Conservation (phyloP, 495 filamentous ascomycete species). For the Parmelia sp. region DNA sequence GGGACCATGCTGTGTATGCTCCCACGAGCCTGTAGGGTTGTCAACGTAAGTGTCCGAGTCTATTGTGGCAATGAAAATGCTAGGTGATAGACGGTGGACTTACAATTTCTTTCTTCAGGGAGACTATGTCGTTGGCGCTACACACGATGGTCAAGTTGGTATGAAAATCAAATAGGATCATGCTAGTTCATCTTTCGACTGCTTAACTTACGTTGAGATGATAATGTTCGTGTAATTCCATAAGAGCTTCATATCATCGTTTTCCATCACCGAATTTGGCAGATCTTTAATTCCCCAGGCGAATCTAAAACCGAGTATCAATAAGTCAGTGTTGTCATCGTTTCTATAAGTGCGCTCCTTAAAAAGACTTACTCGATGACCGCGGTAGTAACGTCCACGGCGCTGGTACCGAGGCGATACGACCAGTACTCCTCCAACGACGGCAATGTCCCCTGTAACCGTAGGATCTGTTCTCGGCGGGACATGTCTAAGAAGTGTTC, state of each 20-base stretch:
- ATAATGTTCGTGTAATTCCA: too few relatives aligned
- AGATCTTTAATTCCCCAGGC: neutral
- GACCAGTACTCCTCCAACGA: conserved; percentile 12
- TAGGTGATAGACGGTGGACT: neutral
- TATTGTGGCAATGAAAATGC: too few relatives aligned
- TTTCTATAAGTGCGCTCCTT: too few relatives aligned
- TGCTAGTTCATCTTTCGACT: too few relatives aligned
- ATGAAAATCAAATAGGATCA: too few relatives aligned
- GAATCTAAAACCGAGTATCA: neutral
- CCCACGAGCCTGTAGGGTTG: too few relatives aligned
- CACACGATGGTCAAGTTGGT: too few relatives aligned
- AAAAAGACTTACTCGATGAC: conserved; percentile 15
- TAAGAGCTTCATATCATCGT: neutral
- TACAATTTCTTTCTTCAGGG: neutral
- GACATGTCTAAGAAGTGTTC: conserved; percentile 1
- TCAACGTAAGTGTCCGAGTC: too few relatives aligned
- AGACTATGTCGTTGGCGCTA: neutral
- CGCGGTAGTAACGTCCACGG: conserved; percentile 6
- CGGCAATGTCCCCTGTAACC: conserved; percentile 1
- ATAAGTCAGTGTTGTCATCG: too few relatives aligned
- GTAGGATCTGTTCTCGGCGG: neutral
- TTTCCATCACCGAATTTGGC: conserved; percentile 1
- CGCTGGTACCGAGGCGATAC: conserved; percentile 11
- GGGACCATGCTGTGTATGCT: too few relatives aligned
- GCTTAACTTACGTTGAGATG: too few relatives aligned